Evolutionary conservation across 805 yeast genomes (phyloP), one percentile per base, ranked within the genome.

Genomic region (Zygosaccharomyces gambellarensis): DNA sequence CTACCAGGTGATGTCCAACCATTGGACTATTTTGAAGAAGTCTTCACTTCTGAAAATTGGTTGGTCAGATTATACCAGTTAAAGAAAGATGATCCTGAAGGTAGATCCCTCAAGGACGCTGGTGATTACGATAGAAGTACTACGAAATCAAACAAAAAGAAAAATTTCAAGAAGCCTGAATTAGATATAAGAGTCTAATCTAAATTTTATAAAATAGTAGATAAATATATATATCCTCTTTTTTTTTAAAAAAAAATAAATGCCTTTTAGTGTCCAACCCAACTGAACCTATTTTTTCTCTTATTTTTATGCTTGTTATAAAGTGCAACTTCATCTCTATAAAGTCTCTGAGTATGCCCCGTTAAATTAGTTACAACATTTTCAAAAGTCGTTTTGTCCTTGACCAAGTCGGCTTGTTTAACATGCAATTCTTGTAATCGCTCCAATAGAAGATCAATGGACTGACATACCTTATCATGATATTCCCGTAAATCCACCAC

Each of bases 41-140:
- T 85, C 0, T 94, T 84, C 72, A 94, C 99, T 1, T 77, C 92
- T 42, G 96, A 90, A 65, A 95, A 94, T 76, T 95, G 97, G 97
- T 79, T 94, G 59, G 97, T 94, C 17, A 82, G 99, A 71, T 80
- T 94, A 53, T 94, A 88, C 74, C 87, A 89, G 75, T 87, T 94
- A 58, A 94, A 90, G 71, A 92, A 89, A 52, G 75, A 78, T 51
- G 99, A 94, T 69, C 81, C 80, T 52, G 80, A 87, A 57, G 99
- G 98, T 43, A 82, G 99, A 69, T 83, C 81, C 57, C 71, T 84
- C 57, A 72, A 73, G 36, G 73, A 76, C n/a, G 82, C 82, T 36
- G 77, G 83, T 29, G 71, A 67, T 27, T 79, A 79, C 53, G 82
- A 80, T 30, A 75, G 74, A 48, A 60, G 64, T 29, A 47, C 47